These are phyloP conservation scores for Tilletia indica DNA, from an alignment of 1,284 basidiomycete species.

Conservation along the genomic window DNA sequence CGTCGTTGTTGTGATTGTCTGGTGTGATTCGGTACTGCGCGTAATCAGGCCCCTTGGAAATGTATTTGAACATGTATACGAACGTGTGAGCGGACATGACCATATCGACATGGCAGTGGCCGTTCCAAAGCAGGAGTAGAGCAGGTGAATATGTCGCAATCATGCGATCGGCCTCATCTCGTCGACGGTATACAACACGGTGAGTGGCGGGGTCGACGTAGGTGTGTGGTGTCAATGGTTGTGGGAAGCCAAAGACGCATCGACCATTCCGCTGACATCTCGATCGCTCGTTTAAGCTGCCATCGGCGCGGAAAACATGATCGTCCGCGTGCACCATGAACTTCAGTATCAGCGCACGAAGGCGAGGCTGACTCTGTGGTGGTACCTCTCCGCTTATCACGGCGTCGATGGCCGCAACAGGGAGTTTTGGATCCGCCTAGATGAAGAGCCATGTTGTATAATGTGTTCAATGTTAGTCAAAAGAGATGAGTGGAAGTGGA, in stretches of 20 bases:
- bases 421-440: background rate
- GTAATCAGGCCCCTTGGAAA: background rate
- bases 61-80: background rate
- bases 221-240: background rate
- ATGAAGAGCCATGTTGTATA: too few species aligned
- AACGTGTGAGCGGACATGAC: background rate
- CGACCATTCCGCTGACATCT: background rate
- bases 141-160: background rate
- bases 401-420: background rate
- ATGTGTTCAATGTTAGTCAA: too few species aligned
- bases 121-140: background rate
- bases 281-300: background rate
- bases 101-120: background rate
- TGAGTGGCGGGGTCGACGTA: background rate
- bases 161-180: background rate
- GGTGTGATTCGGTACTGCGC: background rate
- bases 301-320: background rate
- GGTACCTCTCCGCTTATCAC: background rate
- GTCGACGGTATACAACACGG: background rate
- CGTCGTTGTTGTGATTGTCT: too few species aligned
- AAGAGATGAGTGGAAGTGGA: too few species aligned
- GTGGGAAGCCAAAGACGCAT: background rate
- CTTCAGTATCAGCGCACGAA: background rate
- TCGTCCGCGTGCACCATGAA: constrained; percentile 1
- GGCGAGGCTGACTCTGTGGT: background rate